phyloP scores from a whole-genome alignment of 2,329 filamentous ascomycete genomes.

The Colletotrichum gigasporum region DNA sequence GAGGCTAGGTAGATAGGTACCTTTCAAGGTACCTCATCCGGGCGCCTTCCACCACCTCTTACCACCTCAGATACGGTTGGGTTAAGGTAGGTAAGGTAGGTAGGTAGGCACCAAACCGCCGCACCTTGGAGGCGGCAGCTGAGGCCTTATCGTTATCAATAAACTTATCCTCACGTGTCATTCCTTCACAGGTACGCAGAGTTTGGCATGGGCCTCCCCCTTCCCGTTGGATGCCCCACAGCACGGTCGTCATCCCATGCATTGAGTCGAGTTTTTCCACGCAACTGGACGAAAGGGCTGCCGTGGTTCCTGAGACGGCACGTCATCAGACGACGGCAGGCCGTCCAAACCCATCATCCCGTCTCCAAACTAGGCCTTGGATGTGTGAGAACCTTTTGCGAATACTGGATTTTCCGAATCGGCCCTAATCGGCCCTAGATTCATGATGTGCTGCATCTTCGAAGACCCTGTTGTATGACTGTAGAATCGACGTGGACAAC shows the following conservation, averaged over 20 bases:
- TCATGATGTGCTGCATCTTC: too few species aligned
- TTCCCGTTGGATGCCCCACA: too few species aligned
- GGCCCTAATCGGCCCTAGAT: too few species aligned
- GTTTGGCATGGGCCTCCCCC: too few species aligned
- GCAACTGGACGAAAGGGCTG: neutral
- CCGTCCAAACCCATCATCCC: constrained; percentile 10
- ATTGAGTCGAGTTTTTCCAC: neutral
- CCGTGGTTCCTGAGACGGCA: constrained; percentile 11
- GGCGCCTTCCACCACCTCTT: too few species aligned
- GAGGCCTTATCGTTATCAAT: constrained; percentile 4
- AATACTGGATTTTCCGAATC: too few species aligned
- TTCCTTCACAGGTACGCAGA: neutral
- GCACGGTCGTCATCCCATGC: neutral
- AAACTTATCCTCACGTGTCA: neutral
- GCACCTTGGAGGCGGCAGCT: neutral
- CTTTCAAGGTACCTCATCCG: neutral
- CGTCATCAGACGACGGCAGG: constrained; percentile 3
- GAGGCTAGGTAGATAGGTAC: neutral
- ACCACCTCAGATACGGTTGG: neutral
- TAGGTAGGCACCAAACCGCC: neutral
- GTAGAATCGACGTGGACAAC: too few species aligned
- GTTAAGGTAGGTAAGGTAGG: neutral
- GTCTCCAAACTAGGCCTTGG: constrained; percentile 12
- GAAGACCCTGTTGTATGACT: too few species aligned
- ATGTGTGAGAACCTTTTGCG: too few species aligned